Evolutionary conservation across 306 rosid genomes (phyloP), one percentile per base, ranked within the genome.

Genomic region (Gynostemma pentaphyllum): DNA sequence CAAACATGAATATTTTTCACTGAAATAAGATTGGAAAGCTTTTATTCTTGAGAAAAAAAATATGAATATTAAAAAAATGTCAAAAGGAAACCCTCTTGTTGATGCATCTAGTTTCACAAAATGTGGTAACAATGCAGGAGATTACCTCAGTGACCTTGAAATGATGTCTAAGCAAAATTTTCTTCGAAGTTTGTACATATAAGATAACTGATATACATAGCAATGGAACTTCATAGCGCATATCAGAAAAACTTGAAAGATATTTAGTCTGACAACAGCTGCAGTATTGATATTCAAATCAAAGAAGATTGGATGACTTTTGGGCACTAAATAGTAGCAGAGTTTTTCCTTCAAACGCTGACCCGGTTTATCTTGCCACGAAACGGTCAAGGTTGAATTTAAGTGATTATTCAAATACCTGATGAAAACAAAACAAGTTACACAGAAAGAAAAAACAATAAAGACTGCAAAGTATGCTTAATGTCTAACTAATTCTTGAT

Each of bases 151-250:
- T 54, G 95, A 83, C 55, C 64, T 80, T 76, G 67, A 47, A 36
- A 91, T 79, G 49, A 76, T 75, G 23, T 50, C 45, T 7, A 75
- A 72, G 54, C 62, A 76, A 48, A 28, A 77, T 19, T 70, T 52
- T 15, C 45, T 27, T 50, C 7, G 49, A 73, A 88, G 68, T 80
- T 82, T 78, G 87, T 86, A 88, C 45, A 80, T 56, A 70, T 74
- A 75, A 9, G 98, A 77, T 29, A 91, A 70, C 45, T 82, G 83
- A 16, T 81, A 62, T 32, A 85, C 67, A 53, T 82, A 82, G 74
- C 92, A 82, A 63, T 88, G 96, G 51, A 88, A 88, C 81, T 88
- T 88, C 96, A 91, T 91, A 4, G 98, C 98, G 73, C 80, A 82
- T 21, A 86, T 28, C 72, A 91, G 30, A 77, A 91, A 85, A 2